These are phyloP conservation scores for Fennellomyces sp. DNA, from an alignment of 371 early-diverging fungal species.

Conservation along the genomic window DNA sequence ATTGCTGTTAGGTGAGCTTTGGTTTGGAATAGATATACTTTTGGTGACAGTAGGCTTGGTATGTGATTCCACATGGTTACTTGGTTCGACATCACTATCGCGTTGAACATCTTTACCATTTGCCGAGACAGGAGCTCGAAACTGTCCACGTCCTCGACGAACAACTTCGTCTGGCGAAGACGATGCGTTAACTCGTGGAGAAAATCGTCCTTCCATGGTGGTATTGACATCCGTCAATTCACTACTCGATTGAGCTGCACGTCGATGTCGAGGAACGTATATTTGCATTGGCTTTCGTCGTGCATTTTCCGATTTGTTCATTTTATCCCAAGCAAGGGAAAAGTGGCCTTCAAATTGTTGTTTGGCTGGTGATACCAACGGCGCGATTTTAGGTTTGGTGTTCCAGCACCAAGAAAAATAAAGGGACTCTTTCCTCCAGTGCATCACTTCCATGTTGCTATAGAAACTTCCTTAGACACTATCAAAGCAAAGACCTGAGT, in stretches of 20 bases:
- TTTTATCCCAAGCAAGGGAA: too few species aligned
- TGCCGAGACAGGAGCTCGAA: conserved; percentile 24
- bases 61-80: not conserved
- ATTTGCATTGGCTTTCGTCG: conserved; percentile 14
- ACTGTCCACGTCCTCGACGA: conserved; percentile 30
- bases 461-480: too few species aligned
- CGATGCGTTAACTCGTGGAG: not conserved
- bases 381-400: too few species aligned
- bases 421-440: too few species aligned
- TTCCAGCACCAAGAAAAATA: too few species aligned
- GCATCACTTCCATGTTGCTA: too few species aligned
- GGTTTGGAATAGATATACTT: too few species aligned
- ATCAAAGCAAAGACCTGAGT: too few species aligned
- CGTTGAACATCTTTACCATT: not conserved
- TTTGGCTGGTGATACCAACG: too few species aligned
- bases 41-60: not conserved
- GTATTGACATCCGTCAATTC: too few species aligned
- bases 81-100: not conserved
- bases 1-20: too few species aligned
- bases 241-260: conserved; percentile 7
- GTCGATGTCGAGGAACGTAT: conserved; percentile 31
- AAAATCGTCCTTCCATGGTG: not conserved
- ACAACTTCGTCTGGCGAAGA: conserved; percentile 15
- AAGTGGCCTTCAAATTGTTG: too few species aligned
- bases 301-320: conserved; percentile 1